Evolutionary conservation across 2,329 filamentous ascomycete species (phyloP).

Genomic region (Apiospora arundinis): DNA sequence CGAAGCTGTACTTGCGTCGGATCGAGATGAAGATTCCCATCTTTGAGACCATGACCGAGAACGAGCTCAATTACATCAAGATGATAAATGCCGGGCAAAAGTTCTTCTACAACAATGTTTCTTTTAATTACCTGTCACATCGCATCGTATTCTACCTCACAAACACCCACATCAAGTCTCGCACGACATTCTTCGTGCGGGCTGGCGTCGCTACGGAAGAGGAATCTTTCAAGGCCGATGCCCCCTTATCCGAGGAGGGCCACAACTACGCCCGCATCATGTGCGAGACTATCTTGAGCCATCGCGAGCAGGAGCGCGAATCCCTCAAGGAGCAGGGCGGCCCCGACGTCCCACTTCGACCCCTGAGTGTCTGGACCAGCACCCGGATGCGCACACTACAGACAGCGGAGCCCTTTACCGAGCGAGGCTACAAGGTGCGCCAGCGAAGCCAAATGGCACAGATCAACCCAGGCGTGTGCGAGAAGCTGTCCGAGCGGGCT

Average conservation of each 20-base stretch:
- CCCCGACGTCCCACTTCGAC: constrained; percentile 72
- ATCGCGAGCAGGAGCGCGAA: constrained; percentile 82
- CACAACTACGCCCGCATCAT: constrained; percentile 83
- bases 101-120: constrained; percentile 95
- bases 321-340: constrained; percentile 73
- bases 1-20: constrained; percentile 86
- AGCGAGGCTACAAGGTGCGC: constrained; percentile 81
- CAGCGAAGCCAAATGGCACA: constrained; percentile 97
- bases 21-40: constrained; percentile 93
- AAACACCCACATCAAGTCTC: constrained; percentile 95
- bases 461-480: constrained; percentile 94
- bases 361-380: constrained; percentile 92
- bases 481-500: constrained; percentile 84
- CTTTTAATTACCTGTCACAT: constrained; percentile 95
- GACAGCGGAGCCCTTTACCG: constrained; percentile 82
- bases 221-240: constrained; percentile 91
- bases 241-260: constrained; percentile 81
- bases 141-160: constrained; percentile 98
- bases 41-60: constrained; percentile 96
- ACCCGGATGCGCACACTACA: constrained; percentile 89
- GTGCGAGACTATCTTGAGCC: constrained; percentile 81
- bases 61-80: constrained; percentile 95
- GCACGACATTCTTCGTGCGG: constrained; percentile 91
- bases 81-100: constrained; percentile 98
- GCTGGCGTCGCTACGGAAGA: constrained; percentile 87